Conservation (phyloP, 129 eudicot species). For the Lactuca saligna region DNA sequence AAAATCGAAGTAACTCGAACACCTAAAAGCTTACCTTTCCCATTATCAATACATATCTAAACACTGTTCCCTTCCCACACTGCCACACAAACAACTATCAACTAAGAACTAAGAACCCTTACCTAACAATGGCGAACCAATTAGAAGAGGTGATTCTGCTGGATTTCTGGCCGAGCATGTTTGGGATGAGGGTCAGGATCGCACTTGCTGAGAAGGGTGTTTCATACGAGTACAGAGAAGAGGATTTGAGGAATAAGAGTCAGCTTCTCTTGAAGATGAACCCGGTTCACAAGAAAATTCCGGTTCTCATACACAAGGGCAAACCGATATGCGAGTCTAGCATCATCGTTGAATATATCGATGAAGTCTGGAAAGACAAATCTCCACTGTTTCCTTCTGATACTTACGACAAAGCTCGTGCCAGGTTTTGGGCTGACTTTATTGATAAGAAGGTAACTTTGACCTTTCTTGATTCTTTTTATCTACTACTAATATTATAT, state of each 20-base stretch:
- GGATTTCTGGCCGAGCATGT: slow-evolving; percentile 37
- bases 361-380: slow-evolving; percentile 49
- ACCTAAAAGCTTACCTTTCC: not conserved
- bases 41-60: not conserved
- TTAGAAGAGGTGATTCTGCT: slow-evolving; percentile 32
- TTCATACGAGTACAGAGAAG: slow-evolving; percentile 34
- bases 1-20: no score
- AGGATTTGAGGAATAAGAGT: slow-evolving; percentile 44
- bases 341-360: slow-evolving; percentile 45
- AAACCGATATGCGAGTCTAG: slow-evolving; percentile 48
- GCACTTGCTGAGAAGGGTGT: slow-evolving; percentile 59
- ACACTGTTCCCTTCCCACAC: not conserved
- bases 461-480: not conserved
- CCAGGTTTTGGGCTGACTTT: slow-evolving; percentile 53
- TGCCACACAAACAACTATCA: slow-evolving; percentile 1
- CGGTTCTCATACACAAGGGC: slow-evolving; percentile 51
- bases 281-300: slow-evolving; percentile 58
- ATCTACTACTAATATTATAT: not conserved
- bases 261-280: slow-evolving; percentile 41
- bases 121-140: slow-evolving; percentile 22
- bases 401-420: slow-evolving; percentile 44
- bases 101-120: not conserved
- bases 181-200: slow-evolving; percentile 46
- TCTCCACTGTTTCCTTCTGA: slow-evolving; percentile 46
- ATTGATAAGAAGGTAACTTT: slow-evolving; percentile 46